These are phyloP conservation scores for Penicillium mononematosum DNA, from an alignment of 495 filamentous ascomycete genomes.

Conservation along the genomic window DNA sequence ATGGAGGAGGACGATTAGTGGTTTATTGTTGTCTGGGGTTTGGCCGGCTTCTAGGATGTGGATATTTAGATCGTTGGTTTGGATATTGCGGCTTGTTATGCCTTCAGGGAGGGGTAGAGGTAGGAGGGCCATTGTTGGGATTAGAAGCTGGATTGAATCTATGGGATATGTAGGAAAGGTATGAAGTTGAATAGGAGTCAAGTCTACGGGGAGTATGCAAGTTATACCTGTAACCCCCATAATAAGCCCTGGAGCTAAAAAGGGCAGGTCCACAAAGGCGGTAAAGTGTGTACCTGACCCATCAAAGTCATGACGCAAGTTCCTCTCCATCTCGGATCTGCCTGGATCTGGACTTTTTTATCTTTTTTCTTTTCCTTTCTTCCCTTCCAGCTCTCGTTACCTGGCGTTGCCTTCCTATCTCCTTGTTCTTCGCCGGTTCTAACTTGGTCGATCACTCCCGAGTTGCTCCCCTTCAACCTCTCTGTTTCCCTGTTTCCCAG, in stretches of 20 bases:
- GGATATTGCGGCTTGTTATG: conserved; percentile 50
- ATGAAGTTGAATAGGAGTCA: no score
- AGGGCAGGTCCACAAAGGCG: neutral
- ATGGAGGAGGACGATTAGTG: conserved; percentile 62
- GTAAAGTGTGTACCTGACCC: conserved; percentile 16
- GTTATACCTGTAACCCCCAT: neutral
- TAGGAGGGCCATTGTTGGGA: conserved; percentile 14
- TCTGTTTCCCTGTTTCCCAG: neutral
- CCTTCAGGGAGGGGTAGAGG: conserved; percentile 54
- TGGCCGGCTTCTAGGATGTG: conserved; percentile 59
- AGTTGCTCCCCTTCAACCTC: conserved; percentile 10
- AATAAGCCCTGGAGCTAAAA: no score
- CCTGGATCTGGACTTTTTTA: conserved; percentile 1
- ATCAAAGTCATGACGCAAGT: conserved; percentile 39
- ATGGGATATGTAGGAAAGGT: neutral
- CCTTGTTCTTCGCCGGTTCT: conserved; percentile 6
- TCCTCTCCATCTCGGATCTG: conserved; percentile 11
- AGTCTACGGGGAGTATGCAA: no score
- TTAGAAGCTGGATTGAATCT: neutral
- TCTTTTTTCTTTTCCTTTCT: conserved; percentile 7
- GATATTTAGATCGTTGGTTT: conserved; percentile 52
- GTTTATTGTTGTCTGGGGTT: conserved; percentile 37
- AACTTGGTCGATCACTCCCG: conserved; percentile 4
- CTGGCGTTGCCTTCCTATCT: conserved; percentile 6
- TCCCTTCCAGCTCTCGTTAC: neutral